These are phyloP conservation scores for Fusarium odoratissimum DNA, from an alignment of 2,329 filamentous ascomycete species.

Conservation along the genomic window DNA sequence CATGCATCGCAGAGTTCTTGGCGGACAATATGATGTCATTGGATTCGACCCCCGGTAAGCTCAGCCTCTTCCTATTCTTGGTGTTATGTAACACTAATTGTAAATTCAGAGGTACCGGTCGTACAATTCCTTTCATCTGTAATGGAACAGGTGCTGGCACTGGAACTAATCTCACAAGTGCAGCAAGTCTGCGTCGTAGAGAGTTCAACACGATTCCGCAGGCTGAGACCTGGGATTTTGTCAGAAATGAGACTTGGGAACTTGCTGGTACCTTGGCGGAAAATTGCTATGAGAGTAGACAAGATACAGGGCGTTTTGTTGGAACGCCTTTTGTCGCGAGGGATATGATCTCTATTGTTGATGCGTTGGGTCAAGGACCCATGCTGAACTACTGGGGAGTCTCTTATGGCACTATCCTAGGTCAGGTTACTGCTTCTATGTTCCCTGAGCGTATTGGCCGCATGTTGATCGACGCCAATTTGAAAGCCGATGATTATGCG, in stretches of 20 bases:
- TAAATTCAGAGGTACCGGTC: not conserved
- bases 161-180: not conserved
- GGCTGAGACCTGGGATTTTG: not conserved
- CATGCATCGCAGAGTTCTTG: constrained; percentile 4
- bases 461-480: constrained; percentile 33
- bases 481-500: constrained; percentile 24
- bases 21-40: constrained; percentile 27
- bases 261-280: not conserved
- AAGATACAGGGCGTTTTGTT: constrained; percentile 42
- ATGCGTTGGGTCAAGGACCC: constrained; percentile 49
- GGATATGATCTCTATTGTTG: constrained; percentile 52
- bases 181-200: not conserved
- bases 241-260: not conserved
- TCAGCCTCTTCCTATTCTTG: rapidly evolving
- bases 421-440: constrained; percentile 34
- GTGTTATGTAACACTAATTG: not conserved
- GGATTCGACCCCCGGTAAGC: constrained; percentile 17
- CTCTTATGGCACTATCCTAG: constrained; percentile 38
- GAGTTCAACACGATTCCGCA: constrained; percentile 4
- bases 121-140: constrained; percentile 10
- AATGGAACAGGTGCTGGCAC: not conserved
- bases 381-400: constrained; percentile 50
- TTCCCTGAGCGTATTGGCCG: constrained; percentile 38
- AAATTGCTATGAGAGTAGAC: constrained; percentile 38
- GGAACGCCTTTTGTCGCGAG: constrained; percentile 49